phyloP scores from a whole-genome alignment of 768 basidiomycete genomes.

The Xerocomus spinulosus region DNA sequence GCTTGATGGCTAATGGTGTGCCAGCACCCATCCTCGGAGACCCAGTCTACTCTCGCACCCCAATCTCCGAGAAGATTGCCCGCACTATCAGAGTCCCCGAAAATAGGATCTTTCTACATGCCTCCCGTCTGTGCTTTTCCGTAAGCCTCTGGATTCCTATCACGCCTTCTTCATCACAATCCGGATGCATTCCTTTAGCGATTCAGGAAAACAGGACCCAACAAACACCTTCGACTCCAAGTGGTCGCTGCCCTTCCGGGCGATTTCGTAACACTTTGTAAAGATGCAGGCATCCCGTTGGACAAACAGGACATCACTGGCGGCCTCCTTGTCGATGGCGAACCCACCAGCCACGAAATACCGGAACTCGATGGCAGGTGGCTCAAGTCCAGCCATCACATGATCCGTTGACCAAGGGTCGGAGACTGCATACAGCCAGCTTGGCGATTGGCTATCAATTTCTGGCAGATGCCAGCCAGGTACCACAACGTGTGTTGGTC shows the following conservation, averaged over 20 bases:
- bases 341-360: conserved; percentile 33
- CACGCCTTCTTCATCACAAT: background rate
- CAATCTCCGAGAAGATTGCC: conserved; percentile 29
- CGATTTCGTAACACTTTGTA: conserved; percentile 52
- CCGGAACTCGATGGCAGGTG: conserved; percentile 38
- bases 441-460: background rate
- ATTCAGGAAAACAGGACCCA: conserved; percentile 40
- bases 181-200: conserved; percentile 33
- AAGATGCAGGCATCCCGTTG: conserved; percentile 41
- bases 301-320: conserved; percentile 36
- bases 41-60: conserved; percentile 41
- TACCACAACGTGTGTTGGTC: conserved; percentile 17
- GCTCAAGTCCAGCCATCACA: conserved; percentile 20
- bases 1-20: conserved; percentile 9
- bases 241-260: conserved; percentile 54
- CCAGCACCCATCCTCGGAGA: conserved; percentile 69
- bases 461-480: conserved; percentile 5
- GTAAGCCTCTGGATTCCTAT: conserved; percentile 34
- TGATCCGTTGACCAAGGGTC: conserved; percentile 7
- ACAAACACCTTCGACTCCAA: conserved; percentile 48
- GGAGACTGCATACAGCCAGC: background rate
- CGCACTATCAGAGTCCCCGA: conserved; percentile 33
- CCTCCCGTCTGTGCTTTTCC: conserved; percentile 51
- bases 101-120: conserved; percentile 57
- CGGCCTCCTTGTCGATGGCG: conserved; percentile 45